Percentiles rank a stretch among this genome's conserved stretches.
Evolutionary conservation across 805 yeast species (phyloP).

Genomic region (Brettanomyces naardenensis): DNA sequence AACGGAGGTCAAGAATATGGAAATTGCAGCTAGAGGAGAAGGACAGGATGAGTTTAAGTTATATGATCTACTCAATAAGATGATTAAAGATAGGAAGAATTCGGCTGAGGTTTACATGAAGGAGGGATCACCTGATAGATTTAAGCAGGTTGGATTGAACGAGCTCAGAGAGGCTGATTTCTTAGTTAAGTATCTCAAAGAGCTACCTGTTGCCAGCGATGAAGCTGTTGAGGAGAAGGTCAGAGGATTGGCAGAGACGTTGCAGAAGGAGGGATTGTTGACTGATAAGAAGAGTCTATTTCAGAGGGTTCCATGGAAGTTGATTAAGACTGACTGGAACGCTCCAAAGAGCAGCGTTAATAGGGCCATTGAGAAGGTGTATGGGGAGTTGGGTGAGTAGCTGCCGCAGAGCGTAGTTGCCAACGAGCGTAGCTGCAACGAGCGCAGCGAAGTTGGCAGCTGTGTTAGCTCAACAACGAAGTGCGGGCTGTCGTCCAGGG

Average conservation of each 20-base stretch:
- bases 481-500: no score
- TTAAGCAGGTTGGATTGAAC: constrained; percentile 27
- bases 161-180: constrained; percentile 32
- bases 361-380: constrained; percentile 22
- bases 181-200: constrained; percentile 25
- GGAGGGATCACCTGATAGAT: constrained; percentile 34
- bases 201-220: constrained; percentile 30
- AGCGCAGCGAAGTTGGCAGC: no score
- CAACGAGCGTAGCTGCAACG: no score
- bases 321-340: constrained; percentile 27
- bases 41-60: constrained; percentile 25
- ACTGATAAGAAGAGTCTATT: constrained; percentile 20
- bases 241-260: constrained; percentile 19
- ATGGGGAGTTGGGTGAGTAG: constrained; percentile 8
- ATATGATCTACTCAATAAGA: constrained; percentile 26
- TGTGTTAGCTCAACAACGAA: no score
- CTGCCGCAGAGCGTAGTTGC: no score
- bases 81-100: constrained; percentile 33
- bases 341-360: constrained; percentile 26
- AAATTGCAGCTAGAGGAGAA: constrained; percentile 23
- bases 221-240: constrained; percentile 28
- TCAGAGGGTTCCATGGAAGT: constrained; percentile 28
- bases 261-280: constrained; percentile 19
- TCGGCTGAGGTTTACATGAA: constrained; percentile 30
- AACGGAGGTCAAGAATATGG: constrained; percentile 32